phyloP scores from a whole-genome alignment of 495 filamentous ascomycete species.

The Aspergillus biplanus region DNA sequence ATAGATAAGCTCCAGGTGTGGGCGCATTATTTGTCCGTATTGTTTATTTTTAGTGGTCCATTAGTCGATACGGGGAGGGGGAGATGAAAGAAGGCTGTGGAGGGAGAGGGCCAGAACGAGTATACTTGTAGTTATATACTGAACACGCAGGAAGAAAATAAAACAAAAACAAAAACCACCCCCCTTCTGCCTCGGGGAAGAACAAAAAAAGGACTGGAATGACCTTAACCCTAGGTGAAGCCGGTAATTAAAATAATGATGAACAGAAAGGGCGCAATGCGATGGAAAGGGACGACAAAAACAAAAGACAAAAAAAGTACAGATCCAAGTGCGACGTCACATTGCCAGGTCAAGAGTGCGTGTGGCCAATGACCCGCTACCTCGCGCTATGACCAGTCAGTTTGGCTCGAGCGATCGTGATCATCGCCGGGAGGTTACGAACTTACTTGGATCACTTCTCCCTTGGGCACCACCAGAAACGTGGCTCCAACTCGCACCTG shows the following conservation, averaged over 20 bases:
- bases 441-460: background rate
- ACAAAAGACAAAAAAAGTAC: slow-evolving; percentile 5
- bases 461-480: slow-evolving; percentile 11
- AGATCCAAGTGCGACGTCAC: slow-evolving; percentile 20
- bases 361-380: slow-evolving; percentile 7
- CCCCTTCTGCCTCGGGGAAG: too few species aligned
- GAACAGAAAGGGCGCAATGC: background rate
- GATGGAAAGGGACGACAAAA: background rate
- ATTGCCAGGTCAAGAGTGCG: slow-evolving; percentile 15
- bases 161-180: too few species aligned
- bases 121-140: background rate
- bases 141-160: too few species aligned
- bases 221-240: too few species aligned
- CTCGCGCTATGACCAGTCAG: background rate
- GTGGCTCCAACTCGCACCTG: slow-evolving; percentile 17
- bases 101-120: background rate
- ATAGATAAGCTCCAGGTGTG: background rate
- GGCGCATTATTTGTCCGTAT: background rate
- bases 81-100: background rate
- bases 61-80: background rate
- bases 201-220: too few species aligned
- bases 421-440: background rate
- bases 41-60: background rate
- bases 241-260: background rate
- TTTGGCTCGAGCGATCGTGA: background rate